Evolutionary conservation across 2,329 filamentous ascomycete genomes (phyloP).

Genomic region (Colletotrichum eremochloae): DNA sequence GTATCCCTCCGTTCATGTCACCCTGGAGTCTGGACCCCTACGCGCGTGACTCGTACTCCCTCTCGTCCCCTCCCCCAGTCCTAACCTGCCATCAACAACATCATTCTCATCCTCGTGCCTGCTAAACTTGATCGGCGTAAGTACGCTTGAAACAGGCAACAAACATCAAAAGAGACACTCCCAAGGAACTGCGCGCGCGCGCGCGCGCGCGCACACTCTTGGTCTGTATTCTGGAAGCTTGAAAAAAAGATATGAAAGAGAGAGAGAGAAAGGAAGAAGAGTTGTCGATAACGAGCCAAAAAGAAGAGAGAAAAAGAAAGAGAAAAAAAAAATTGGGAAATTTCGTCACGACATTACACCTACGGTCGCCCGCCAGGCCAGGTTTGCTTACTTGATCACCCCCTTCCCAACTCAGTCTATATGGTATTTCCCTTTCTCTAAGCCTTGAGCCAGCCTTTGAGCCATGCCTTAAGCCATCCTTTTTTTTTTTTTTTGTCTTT

Average conservation of each 20-base stretch:
- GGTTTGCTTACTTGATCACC: conserved; percentile 14
- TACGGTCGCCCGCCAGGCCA: conserved; percentile 36
- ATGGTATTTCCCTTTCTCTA: conserved; percentile 37
- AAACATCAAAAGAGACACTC: neutral
- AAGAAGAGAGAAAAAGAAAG: neutral
- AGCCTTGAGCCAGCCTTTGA: neutral
- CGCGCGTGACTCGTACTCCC: conserved; percentile 6
- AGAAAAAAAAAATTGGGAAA: neutral
- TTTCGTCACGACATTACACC: conserved; percentile 35
- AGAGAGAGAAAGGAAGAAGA: neutral
- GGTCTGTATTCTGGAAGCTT: neutral
- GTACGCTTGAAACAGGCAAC: neutral
- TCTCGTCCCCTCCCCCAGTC: too few species aligned
- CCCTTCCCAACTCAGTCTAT: conserved; percentile 21
- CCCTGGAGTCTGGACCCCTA: neutral
- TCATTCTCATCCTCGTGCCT: neutral
- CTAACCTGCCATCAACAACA: neutral
- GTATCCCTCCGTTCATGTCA: conserved; percentile 12
- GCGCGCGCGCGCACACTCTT: neutral
- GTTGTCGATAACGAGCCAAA: neutral
- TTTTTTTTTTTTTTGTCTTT: neutral
- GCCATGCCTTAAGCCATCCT: neutral
- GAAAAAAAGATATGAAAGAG: neutral
- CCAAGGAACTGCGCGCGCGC: conserved; percentile 6
- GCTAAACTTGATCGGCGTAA: neutral